Evolutionary conservation across 179 eudicot species (phyloP).

Genomic region (Corrigiola litoralis): DNA sequence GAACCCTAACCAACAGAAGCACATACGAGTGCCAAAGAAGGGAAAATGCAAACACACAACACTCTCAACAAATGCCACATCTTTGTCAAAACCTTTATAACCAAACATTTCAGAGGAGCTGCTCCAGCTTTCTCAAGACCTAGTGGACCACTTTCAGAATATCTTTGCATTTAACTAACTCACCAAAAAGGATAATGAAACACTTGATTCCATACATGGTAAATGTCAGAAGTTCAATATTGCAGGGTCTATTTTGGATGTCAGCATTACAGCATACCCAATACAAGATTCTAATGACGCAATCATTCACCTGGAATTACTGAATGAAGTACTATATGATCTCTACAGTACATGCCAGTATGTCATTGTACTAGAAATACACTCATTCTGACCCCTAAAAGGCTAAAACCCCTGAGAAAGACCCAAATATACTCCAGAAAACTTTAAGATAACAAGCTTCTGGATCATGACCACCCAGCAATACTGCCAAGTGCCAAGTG

Average conservation of each 20-base stretch:
- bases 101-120: neutral
- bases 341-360: constrained; percentile 16
- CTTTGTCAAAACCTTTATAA: no score
- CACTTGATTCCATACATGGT: constrained; percentile 8
- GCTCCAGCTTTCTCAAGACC: no score
- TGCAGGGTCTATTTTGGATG: neutral
- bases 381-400: constrained; percentile 14
- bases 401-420: neutral
- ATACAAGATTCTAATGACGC: neutral
- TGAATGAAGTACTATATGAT: constrained; percentile 2
- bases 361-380: neutral
- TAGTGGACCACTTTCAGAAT: constrained; percentile 9
- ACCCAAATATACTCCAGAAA: neutral
- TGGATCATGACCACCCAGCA: neutral
- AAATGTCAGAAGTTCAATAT: neutral
- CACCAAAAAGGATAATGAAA: constrained; percentile 6
- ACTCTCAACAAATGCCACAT: no score
- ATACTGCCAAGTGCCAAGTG: constrained; percentile 30
- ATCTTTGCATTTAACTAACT: neutral
- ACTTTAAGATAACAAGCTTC: neutral
- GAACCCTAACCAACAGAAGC: no score
- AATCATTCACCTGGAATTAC: neutral
- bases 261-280: neutral
- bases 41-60: no score
- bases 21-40: no score